phyloP scores from a whole-genome alignment of 345 rosid species.

The Populus euphratica region DNA sequence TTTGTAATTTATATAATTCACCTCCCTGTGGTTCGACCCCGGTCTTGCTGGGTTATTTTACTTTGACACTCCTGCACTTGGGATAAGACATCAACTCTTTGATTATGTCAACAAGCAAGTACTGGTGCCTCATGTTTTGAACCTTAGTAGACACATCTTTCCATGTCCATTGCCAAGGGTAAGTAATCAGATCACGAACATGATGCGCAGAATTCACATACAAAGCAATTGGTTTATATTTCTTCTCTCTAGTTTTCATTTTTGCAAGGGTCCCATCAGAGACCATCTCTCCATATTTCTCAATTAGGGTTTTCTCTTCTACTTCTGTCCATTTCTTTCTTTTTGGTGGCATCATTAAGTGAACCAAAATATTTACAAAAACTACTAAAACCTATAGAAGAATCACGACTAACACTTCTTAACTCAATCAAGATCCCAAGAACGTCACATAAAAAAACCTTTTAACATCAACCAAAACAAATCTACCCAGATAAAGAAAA shows the following conservation, averaged over 20 bases:
- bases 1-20: too few species aligned
- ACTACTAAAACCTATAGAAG: not conserved
- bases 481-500: slow-evolving; percentile 20
- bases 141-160: slow-evolving; percentile 87
- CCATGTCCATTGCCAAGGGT: slow-evolving; percentile 85
- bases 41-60: too few species aligned
- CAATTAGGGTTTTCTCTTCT: slow-evolving; percentile 74
- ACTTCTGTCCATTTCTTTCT: slow-evolving; percentile 83
- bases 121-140: slow-evolving; percentile 83
- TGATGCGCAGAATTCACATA: slow-evolving; percentile 63
- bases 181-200: slow-evolving; percentile 45
- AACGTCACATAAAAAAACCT: slow-evolving; percentile 2
- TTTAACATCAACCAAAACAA: slow-evolving; percentile 20
- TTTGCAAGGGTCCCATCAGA: slow-evolving; percentile 64
- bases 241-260: slow-evolving; percentile 78
- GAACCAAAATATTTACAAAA: not conserved
- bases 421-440: not conserved
- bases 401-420: not conserved
- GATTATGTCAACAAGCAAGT: slow-evolving; percentile 64
- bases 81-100: too few species aligned
- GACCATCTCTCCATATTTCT: slow-evolving; percentile 61
- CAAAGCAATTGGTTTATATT: slow-evolving; percentile 59
- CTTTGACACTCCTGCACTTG: too few species aligned
- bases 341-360: slow-evolving; percentile 46
- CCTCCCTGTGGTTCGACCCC: too few species aligned